Percentiles rank a stretch among this genome's conserved stretches.
Conservation (phyloP, 176 grass and related monocot genomes). For the Rhynchospora breviuscula region DNA sequence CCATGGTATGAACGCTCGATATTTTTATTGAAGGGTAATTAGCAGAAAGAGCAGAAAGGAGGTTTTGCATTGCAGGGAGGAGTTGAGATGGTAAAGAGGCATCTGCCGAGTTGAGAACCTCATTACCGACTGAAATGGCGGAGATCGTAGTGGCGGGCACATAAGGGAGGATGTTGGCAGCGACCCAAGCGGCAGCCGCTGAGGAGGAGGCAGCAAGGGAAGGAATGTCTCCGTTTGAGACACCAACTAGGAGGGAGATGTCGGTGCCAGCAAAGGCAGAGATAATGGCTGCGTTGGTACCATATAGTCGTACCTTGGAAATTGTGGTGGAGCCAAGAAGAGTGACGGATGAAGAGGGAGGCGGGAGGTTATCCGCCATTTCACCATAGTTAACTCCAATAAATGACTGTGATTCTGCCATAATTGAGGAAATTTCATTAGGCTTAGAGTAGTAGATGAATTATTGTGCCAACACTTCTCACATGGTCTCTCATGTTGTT, state of each 20-base stretch:
- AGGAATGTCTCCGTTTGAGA: conserved; percentile 70
- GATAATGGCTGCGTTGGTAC: conserved; percentile 50
- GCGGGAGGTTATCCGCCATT: conserved; percentile 84
- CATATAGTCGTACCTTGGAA: conserved; percentile 80
- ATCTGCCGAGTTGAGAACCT: conserved; percentile 66
- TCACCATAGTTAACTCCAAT: conserved; percentile 93
- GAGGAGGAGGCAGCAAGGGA: conserved; percentile 51
- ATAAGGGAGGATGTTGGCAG: conserved; percentile 57
- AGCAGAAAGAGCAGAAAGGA: conserved; percentile 42
- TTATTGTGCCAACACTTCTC: not conserved
- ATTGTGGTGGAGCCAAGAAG: conserved; percentile 76
- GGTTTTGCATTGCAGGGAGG: conserved; percentile 61
- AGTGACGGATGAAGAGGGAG: conserved; percentile 45
- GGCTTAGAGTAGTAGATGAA: not conserved
- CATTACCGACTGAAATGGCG: conserved; percentile 74
- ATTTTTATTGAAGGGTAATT: conserved; percentile 47
- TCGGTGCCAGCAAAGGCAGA: conserved; percentile 63
- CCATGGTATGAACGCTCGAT: conserved; percentile 70
- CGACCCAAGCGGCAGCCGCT: conserved; percentile 55
- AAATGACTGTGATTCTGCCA: conserved; percentile 61
- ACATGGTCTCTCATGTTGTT: not conserved
- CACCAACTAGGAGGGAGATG: conserved; percentile 77
- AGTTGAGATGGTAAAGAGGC: conserved; percentile 46
- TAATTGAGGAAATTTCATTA: not conserved
- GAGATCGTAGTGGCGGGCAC: conserved; percentile 30